Evolutionary conservation across 306 rosid species (phyloP), one percentile per base, ranked within the genome.

Genomic region (Prunus padus): DNA sequence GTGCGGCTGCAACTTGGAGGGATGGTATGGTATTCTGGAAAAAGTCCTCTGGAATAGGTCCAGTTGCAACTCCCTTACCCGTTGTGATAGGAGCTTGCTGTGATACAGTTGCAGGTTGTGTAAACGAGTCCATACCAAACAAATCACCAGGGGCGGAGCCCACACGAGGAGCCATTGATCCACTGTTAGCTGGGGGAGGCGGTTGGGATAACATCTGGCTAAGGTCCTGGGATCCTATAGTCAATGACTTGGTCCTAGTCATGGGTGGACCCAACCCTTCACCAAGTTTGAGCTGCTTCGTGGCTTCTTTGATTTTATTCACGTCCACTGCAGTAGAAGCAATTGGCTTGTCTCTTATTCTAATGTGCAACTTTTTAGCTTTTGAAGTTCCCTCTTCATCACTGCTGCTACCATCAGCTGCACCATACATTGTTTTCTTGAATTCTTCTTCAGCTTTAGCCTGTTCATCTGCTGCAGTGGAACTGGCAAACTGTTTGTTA

Each of bases 381-480:
- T 89, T 96, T 69, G 98, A 84, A 72, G 70, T 87, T 75, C 91
- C 96, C 78, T 96, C 99, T 84, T 96, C 99, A 72, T 96, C 98
- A 60, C 98, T 92, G 71, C 99, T 96, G 88, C 99, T 96, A 74
- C 87, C 99, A 77, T 81, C 97, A 76, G 99, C 67, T 80, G 88
- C 71, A 79, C 93, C 98, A 72, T 90, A 92, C 96, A 96, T 84
- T 8, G 98, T 82, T 83, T 89, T 96, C 86, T 96, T 96, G 79
- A 96, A 96, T 85, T 96, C 99, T 85, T 92, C 97, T 87, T 81
- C 99, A 5, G 98, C 97, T 90, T 92, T 90, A 82, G 97, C 92
- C 83, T 96, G 99, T 76, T 89, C 89, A 64, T 92, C 97, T 19
- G 84, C 83, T 16, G 85, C 46, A 47, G 88, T 79, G 74, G 97